These are phyloP conservation scores for Chaetomiaceae sp. DNA, from an alignment of 2,329 filamentous ascomycete species.

Conservation along the genomic window DNA sequence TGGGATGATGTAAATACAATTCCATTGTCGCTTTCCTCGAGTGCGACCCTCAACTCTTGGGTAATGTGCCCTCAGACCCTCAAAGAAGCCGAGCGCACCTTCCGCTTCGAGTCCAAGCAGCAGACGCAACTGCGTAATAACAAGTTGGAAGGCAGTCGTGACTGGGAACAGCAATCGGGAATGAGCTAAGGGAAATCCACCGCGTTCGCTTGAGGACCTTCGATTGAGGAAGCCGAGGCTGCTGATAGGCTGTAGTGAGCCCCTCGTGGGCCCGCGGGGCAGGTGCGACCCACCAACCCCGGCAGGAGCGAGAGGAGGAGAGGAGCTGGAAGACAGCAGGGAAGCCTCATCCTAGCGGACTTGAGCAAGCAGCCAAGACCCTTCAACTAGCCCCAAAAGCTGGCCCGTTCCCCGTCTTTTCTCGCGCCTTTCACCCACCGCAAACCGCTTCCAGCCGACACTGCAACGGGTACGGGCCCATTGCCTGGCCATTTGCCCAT, in stretches of 20 bases:
- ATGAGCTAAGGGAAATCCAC: conserved; percentile 6
- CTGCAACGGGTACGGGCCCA: background rate
- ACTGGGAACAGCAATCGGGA: conserved; percentile 4
- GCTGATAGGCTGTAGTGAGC: conserved; percentile 8
- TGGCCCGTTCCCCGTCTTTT: conserved; percentile 18
- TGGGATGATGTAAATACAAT: no score
- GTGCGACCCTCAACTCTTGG: no score
- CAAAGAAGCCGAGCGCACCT: conserved; percentile 1
- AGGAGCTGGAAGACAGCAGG: conserved; percentile 4
- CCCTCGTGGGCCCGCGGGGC: background rate
- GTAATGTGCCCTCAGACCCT: no score
- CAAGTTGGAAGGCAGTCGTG: no score
- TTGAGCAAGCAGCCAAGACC: conserved; percentile 11
- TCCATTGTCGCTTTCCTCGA: no score
- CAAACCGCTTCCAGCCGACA: conserved; percentile 27
- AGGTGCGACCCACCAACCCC: background rate
- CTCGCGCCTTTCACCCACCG: conserved; percentile 27
- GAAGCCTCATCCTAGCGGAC: conserved; percentile 10
- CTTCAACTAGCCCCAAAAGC: conserved; percentile 20
- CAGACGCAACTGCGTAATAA: no score
- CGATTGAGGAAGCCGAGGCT: no score
- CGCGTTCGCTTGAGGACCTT: background rate
- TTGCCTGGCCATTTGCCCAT: conserved; percentile 2
- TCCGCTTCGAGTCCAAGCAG: conserved; percentile 3
- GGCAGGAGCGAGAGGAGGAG: conserved; percentile 1